These are phyloP conservation scores for Anaeramoeba flamelloides DNA, from an alignment of 78 protist genomes.

Conservation along the genomic window DNA sequence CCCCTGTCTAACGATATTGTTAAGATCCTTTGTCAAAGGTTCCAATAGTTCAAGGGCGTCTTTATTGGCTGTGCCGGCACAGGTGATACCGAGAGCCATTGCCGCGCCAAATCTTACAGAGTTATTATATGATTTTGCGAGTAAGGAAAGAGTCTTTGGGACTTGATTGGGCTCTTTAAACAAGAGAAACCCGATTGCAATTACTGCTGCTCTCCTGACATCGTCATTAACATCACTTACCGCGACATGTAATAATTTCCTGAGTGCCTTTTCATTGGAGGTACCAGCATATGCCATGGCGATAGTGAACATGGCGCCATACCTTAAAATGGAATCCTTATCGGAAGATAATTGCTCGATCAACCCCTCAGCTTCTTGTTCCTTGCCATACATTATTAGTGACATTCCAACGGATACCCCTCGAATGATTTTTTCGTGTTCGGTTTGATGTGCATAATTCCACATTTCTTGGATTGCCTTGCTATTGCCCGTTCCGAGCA, in stretches of 20 bases:
- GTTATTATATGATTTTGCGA: slow-evolving; percentile 82
- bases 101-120: slow-evolving; percentile 94
- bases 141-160: slow-evolving; percentile 17
- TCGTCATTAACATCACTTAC: slow-evolving; percentile 86
- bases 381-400: slow-evolving; percentile 59
- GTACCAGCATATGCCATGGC: slow-evolving; percentile 84
- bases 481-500: slow-evolving; percentile 63
- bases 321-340: slow-evolving; percentile 51
- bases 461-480: slow-evolving; percentile 61
- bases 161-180: slow-evolving; percentile 50
- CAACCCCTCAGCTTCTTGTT: slow-evolving; percentile 39
- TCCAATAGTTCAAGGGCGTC: slow-evolving; percentile 36
- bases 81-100: slow-evolving; percentile 86
- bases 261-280: slow-evolving; percentile 57
- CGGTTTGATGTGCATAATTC: slow-evolving; percentile 77
- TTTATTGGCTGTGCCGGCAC: slow-evolving; percentile 80
- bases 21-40: slow-evolving; percentile 52
- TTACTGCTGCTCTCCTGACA: slow-evolving; percentile 92
- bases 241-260: slow-evolving; percentile 76
- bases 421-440: slow-evolving; percentile 89
- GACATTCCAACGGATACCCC: slow-evolving; percentile 73
- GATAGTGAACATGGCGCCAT: slow-evolving; percentile 69
- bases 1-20: slow-evolving; percentile 59
- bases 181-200: slow-evolving; percentile 76
- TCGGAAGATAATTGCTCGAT: slow-evolving; percentile 50